Conservation (phyloP, 1,284 basidiomycete genomes). For the Ustilago sp. region DNA sequence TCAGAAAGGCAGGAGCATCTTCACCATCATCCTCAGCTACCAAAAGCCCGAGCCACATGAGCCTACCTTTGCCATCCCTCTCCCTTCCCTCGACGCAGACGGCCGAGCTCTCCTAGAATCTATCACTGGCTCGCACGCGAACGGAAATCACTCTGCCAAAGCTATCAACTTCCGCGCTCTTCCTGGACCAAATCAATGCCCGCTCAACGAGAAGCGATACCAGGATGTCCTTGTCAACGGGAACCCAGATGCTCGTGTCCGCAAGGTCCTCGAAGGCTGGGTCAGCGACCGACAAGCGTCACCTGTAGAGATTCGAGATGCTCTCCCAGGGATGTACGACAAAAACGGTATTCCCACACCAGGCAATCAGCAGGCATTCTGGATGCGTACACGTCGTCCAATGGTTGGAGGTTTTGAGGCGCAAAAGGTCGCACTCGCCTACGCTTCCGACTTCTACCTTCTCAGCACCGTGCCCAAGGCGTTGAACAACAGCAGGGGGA, state of each 20-base stretch:
- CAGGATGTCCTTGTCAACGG: constrained; percentile 38
- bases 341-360: constrained; percentile 54
- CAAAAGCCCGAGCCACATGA: constrained; percentile 62
- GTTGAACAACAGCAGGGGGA: constrained; percentile 40
- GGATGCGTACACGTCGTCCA: constrained; percentile 59
- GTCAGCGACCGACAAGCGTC: constrained; percentile 54
- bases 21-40: constrained; percentile 64
- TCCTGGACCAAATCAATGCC: constrained; percentile 44
- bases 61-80: constrained; percentile 59
- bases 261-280: constrained; percentile 49
- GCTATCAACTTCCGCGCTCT: constrained; percentile 43
- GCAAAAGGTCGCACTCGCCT: constrained; percentile 66
- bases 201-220: constrained; percentile 58
- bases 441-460: constrained; percentile 63
- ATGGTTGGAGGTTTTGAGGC: constrained; percentile 51
- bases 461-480: constrained; percentile 64
- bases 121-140: constrained; percentile 44
- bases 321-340: constrained; percentile 65
- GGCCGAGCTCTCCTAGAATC: constrained; percentile 26
- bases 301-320: constrained; percentile 65
- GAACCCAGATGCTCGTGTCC: constrained; percentile 29
- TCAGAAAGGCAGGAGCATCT: constrained; percentile 59
- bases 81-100: constrained; percentile 44
- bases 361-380: constrained; percentile 65
- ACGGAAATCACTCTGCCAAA: constrained; percentile 38